Evolutionary conservation across 108 stramenopile species (phyloP).

Genomic region (Fragilariopsis cylindrus): DNA sequence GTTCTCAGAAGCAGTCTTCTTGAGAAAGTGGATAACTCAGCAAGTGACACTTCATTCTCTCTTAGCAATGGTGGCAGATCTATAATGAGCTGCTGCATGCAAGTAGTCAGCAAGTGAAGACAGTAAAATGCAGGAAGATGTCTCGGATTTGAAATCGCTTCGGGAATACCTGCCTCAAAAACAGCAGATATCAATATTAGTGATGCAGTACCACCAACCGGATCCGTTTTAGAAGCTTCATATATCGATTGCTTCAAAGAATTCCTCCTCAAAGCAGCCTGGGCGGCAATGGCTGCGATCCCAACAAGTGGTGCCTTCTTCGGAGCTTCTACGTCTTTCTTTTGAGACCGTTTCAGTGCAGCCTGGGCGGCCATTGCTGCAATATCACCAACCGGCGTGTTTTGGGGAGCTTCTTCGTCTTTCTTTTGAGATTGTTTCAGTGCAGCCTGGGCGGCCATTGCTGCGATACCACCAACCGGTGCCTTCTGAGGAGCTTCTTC

Average conservation of each 20-base stretch:
- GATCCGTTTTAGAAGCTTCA: neutral
- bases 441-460: slow-evolving; percentile 31
- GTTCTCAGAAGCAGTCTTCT: slow-evolving; percentile 23
- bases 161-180: slow-evolving; percentile 9
- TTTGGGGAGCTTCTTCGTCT: neutral
- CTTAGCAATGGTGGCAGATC: neutral
- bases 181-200: slow-evolving; percentile 4
- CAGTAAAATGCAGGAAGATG: slow-evolving; percentile 40
- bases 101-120: slow-evolving; percentile 27
- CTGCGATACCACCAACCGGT: slow-evolving; percentile 33
- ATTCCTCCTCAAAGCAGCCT: slow-evolving; percentile 16
- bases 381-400: neutral
- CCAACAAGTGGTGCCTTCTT: neutral
- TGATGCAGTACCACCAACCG: slow-evolving; percentile 20
- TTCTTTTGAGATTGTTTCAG: slow-evolving; percentile 5
- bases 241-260: neutral
- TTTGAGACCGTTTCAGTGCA: slow-evolving; percentile 4
- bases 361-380: slow-evolving; percentile 7
- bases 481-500: neutral
- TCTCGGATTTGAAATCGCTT: slow-evolving; percentile 27
- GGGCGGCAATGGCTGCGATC: slow-evolving; percentile 5
- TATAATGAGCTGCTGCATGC: neutral
- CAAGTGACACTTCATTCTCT: neutral
- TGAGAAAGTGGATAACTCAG: slow-evolving; percentile 4
- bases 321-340: neutral